Evolutionary conservation across 2,329 filamentous ascomycete genomes (phyloP).

Genomic region (Cladorrhinum sp.): DNA sequence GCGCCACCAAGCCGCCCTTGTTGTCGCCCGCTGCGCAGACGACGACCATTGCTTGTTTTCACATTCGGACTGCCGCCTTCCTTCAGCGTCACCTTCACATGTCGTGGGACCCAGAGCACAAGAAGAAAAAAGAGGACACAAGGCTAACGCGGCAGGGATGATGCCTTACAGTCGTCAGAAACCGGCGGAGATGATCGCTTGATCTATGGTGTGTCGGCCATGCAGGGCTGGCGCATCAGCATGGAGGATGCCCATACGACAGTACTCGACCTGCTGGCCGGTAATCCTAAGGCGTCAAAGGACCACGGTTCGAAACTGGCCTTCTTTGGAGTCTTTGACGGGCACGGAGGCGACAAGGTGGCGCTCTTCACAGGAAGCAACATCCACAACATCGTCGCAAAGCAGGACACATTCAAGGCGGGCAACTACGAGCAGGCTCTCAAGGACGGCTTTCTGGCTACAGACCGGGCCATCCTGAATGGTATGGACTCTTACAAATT

Average conservation of each 20-base stretch:
- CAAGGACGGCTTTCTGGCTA: conserved; percentile 95
- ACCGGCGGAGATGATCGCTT: conserved; percentile 90
- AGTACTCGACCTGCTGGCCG: conserved; percentile 77
- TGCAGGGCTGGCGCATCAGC: conserved; percentile 99
- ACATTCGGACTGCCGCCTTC: background rate
- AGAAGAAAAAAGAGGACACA: conserved; percentile 1
- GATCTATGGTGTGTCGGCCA: conserved; percentile 91
- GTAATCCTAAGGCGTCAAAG: conserved; percentile 53
- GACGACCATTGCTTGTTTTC: background rate
- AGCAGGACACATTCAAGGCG: conserved; percentile 89
- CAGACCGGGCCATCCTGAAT: conserved; percentile 90
- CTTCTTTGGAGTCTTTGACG: conserved; percentile 98
- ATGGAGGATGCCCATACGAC: conserved; percentile 97
- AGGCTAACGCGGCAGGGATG: conserved; percentile 29
- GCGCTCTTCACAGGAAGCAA: conserved; percentile 89
- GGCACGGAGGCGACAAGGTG: conserved; percentile 95
- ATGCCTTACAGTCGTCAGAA: conserved; percentile 67
- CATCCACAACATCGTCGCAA: conserved; percentile 89
- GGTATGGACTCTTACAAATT: conserved; percentile 54
- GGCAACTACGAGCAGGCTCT: conserved; percentile 92
- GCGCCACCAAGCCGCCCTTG: background rate
- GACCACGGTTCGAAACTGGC: conserved; percentile 73
- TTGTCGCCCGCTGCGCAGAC: background rate
- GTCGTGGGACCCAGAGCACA: background rate
- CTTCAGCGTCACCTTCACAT: background rate